Conservation (phyloP, 2,329 filamentous ascomycete genomes). For the Chlorencoelia australis region DNA sequence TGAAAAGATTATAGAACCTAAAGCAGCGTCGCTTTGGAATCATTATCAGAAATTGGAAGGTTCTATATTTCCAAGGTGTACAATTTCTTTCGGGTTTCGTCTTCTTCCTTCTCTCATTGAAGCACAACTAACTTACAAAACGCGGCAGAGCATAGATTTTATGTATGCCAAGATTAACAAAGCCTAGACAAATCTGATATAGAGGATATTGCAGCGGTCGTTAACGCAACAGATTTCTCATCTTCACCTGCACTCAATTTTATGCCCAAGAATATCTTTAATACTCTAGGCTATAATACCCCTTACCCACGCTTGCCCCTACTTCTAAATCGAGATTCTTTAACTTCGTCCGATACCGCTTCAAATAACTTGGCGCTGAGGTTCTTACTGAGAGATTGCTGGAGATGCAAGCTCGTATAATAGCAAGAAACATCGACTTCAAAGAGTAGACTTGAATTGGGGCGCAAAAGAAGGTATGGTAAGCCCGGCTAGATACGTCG, state of each 20-base stretch:
- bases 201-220: not conserved
- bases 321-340: not conserved
- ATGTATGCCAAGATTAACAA: not conserved
- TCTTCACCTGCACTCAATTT: conserved; percentile 1
- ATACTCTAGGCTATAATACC: not conserved
- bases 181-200: not conserved
- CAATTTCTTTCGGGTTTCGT: too few relatives aligned
- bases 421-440: not conserved
- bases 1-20: too few relatives aligned
- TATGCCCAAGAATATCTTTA: not conserved
- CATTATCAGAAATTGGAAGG: too few relatives aligned
- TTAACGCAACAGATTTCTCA: conserved; percentile 1
- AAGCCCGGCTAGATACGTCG: not conserved
- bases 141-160: not conserved
- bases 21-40: too few relatives aligned
- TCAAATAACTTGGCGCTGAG: conserved; percentile 2
- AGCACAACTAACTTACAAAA: not conserved
- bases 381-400: conserved; percentile 5
- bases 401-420: conserved; percentile 3
- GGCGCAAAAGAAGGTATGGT: not conserved
- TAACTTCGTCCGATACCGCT: not conserved
- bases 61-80: too few relatives aligned
- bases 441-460: conserved; percentile 1
- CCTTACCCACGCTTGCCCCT: not conserved
- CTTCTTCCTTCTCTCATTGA: too few relatives aligned